These are phyloP conservation scores for Pestalotiopsis sp. DNA, from an alignment of 2,329 filamentous ascomycete species.

Conservation along the genomic window DNA sequence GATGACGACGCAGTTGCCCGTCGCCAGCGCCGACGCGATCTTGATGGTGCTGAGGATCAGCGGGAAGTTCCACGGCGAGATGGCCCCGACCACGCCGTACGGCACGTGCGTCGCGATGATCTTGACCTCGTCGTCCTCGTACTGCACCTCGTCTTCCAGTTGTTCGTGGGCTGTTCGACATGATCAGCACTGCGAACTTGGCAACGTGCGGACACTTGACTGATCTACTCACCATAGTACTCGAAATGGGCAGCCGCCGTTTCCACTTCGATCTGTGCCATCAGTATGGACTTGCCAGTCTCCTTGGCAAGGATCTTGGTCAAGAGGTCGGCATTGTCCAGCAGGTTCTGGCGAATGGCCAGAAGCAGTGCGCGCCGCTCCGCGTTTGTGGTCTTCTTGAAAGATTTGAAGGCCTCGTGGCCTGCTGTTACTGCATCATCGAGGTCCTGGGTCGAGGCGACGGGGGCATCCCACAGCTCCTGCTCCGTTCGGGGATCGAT, in stretches of 20 bases:
- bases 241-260: neutral
- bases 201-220: too few relatives aligned
- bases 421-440: neutral
- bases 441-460: neutral
- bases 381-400: too few relatives aligned
- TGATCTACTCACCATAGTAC: neutral
- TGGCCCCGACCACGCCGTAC: constrained; percentile 43
- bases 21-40: constrained; percentile 43
- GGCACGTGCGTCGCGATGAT: constrained; percentile 26
- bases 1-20: constrained; percentile 51
- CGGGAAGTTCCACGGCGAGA: constrained; percentile 53
- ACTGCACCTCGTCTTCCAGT: constrained; percentile 31
- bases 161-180: too few relatives aligned
- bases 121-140: constrained; percentile 5
- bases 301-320: too few relatives aligned
- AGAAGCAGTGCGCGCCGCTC: constrained; percentile 17
- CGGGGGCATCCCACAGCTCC: neutral
- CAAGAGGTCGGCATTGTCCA: constrained; percentile 18
- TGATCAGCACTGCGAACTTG: too few relatives aligned
- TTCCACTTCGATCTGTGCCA: neutral
- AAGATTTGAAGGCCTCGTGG: neutral
- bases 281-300: too few relatives aligned
- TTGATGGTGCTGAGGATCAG: constrained; percentile 36
- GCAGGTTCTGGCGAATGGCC: constrained; percentile 17
- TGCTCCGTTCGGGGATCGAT: constrained; percentile 23